A percentile compares a stretch with the other conserved stretches of the same genome.
Conservation (phyloP, 768 basidiomycete species). For the Kwoniella pini region DNA sequence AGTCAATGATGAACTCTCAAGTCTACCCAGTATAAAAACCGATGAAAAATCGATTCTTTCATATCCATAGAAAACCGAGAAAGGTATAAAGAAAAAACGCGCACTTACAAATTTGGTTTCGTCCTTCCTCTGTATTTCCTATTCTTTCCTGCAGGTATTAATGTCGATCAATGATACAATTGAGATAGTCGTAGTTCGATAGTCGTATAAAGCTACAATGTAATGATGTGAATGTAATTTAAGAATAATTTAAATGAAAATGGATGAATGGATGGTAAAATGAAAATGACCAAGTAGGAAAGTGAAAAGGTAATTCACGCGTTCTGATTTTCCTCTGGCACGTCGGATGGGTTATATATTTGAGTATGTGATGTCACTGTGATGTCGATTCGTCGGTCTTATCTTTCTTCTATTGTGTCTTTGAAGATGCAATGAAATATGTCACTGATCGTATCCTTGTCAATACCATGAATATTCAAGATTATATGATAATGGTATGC, state of each 20-base stretch:
- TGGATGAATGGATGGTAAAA: conserved; percentile 10
- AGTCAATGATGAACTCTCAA: conserved; percentile 7
- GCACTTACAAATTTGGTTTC: not conserved
- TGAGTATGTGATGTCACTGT: conserved; percentile 20
- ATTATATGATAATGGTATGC: no score
- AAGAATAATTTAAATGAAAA: not conserved
- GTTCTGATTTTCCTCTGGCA: conserved; percentile 6
- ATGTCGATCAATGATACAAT: not conserved
- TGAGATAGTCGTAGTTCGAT: no score
- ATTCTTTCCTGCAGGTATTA: not conserved
- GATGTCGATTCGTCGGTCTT: not conserved
- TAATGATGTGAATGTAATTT: not conserved
- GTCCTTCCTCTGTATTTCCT: not conserved
- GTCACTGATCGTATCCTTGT: no score
- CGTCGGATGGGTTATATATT: conserved; percentile 11
- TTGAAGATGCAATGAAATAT: no score
- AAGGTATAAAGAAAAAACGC: not conserved
- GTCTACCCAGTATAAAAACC: not conserved
- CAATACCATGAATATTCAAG: no score
- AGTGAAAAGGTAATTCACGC: conserved; percentile 14
- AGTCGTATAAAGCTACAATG: not conserved
- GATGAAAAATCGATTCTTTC: not conserved
- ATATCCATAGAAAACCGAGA: not conserved
- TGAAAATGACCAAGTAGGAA: conserved; percentile 3
- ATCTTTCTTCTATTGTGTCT: no score